Base-by-base conservation (phyloP, 2,329 filamentous ascomycete genomes). In the Alternaria ethzedia region DNA sequence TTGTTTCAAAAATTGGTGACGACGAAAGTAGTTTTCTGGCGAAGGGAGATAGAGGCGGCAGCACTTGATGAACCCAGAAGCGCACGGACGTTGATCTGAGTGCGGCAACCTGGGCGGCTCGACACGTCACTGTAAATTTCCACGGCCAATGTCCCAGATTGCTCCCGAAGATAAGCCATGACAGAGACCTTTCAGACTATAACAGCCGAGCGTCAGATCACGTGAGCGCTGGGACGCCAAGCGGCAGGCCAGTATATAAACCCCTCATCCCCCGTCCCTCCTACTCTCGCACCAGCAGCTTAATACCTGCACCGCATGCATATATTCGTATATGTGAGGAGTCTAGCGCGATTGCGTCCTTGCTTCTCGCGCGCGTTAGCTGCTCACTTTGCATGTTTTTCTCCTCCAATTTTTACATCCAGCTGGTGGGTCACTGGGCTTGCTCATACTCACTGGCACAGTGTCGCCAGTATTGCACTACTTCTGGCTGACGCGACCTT, bases 401-500 rank as follows among this genome's bases (percentile, higher is more conserved):
- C n/a, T n/a, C n/a, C n/a, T n/a, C n/a, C n/a, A 26, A 50, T 68
- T 67, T 72, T 72, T 70, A 20, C 11, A 45, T 6, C 17, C 46
- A 17, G 64, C 9, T 12, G 28, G 54, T 57, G 36, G 54, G 66
- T 63, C 56, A 54, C 61, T 68, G 63, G 23, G 61, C 61, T 67
- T 68, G 66, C 63, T 67, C 59, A 66, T 12, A 49, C 58, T 44
- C 63, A 54, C 25, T 26, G 57, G 20, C 66, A 67, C 61, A 57
- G 62, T 73, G 67, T 65, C 57, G 58, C 64, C 55, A 54, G 59
- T 69, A 67, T 67, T 67, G 25, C 68, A 70, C 67, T 70, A 47
- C 43, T 47, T 64, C 58, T 56, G 47, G 59, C 54, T 44, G 51
- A 63, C 61, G 67, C 65, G 59, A 65, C 20, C 63, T 68, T 72